These are phyloP conservation scores for Musa itinerans DNA, from an alignment of 176 grass and related monocot species.

Conservation along the genomic window DNA sequence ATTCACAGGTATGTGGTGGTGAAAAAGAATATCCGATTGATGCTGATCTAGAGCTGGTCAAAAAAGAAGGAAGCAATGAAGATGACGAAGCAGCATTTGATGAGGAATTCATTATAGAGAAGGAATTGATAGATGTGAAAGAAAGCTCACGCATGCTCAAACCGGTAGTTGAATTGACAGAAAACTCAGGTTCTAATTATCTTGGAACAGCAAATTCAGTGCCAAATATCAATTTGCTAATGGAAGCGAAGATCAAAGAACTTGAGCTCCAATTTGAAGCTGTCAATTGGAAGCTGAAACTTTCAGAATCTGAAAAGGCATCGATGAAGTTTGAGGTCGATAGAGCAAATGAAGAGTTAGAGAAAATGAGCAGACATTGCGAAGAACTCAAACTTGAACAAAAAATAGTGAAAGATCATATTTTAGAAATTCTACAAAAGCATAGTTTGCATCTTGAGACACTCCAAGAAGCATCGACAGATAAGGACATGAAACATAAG, in stretches of 20 bases:
- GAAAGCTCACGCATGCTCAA: slow-evolving; percentile 27
- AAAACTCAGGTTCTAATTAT: not conserved
- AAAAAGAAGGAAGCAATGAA: no score
- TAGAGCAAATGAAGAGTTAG: slow-evolving; percentile 30
- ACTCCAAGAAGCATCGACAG: slow-evolving; percentile 53
- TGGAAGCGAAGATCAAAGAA: slow-evolving; percentile 26
- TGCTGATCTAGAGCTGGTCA: no score
- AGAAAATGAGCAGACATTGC: slow-evolving; percentile 41
- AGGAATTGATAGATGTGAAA: slow-evolving; percentile 44
- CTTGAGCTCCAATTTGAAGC: slow-evolving; percentile 25
- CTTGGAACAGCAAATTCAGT: slow-evolving; percentile 1
- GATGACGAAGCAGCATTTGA: slow-evolving; percentile 19
- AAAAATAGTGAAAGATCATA: slow-evolving; percentile 32
- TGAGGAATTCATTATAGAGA: slow-evolving; percentile 26
- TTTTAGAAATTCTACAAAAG: slow-evolving; percentile 62
- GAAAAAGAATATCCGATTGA: not conserved
- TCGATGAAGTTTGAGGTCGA: slow-evolving; percentile 24
- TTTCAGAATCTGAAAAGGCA: slow-evolving; percentile 24
- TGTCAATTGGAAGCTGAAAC: slow-evolving; percentile 6
- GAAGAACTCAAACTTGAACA: slow-evolving; percentile 72
- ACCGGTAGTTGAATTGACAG: slow-evolving; percentile 13
- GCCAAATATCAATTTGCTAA: slow-evolving; percentile 15
- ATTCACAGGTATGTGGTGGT: slow-evolving; percentile 41
- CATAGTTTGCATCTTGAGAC: slow-evolving; percentile 39
- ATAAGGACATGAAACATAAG: slow-evolving; percentile 40